A percentile compares a stretch with the other conserved stretches of the same genome.
These are phyloP conservation scores for Aspergillus steynii DNA, from an alignment of 495 filamentous ascomycete species.

Conservation along the genomic window DNA sequence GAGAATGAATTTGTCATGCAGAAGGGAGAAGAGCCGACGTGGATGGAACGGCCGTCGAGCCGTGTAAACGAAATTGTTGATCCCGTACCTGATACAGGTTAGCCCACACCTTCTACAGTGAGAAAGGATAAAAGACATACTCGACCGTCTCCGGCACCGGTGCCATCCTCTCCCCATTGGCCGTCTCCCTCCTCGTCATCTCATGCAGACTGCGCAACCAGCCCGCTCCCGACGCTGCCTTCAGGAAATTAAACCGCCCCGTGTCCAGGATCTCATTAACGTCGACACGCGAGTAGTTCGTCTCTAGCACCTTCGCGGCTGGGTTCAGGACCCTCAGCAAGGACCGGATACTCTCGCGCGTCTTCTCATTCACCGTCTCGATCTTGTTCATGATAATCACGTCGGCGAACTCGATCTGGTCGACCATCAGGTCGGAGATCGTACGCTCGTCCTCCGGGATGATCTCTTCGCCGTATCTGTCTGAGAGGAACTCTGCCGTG, in stretches of 20 bases:
- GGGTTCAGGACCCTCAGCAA: constrained; percentile 52
- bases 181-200: constrained; percentile 45
- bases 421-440: constrained; percentile 60
- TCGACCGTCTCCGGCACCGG: constrained; percentile 59
- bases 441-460: constrained; percentile 58
- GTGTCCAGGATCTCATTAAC: constrained; percentile 54
- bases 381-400: constrained; percentile 60
- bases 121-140: constrained; percentile 22
- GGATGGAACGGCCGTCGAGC: constrained; percentile 56
- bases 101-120: background rate
- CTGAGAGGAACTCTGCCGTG: constrained; percentile 56
- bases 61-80: constrained; percentile 58
- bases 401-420: constrained; percentile 64
- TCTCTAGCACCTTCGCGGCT: constrained; percentile 49
- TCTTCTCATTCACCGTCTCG: constrained; percentile 41
- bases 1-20: constrained; percentile 57
- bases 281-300: constrained; percentile 46
- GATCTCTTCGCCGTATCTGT: constrained; percentile 47
- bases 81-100: constrained; percentile 40
- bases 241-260: constrained; percentile 44
- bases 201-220: constrained; percentile 54
- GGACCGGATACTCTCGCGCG: constrained; percentile 39
- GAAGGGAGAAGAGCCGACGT: constrained; percentile 44
- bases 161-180: constrained; percentile 44
- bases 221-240: constrained; percentile 44